A percentile compares a stretch with the other conserved stretches of the same genome.
phyloP scores from a whole-genome alignment of 768 basidiomycete species.

The Lentinula sp. region DNA sequence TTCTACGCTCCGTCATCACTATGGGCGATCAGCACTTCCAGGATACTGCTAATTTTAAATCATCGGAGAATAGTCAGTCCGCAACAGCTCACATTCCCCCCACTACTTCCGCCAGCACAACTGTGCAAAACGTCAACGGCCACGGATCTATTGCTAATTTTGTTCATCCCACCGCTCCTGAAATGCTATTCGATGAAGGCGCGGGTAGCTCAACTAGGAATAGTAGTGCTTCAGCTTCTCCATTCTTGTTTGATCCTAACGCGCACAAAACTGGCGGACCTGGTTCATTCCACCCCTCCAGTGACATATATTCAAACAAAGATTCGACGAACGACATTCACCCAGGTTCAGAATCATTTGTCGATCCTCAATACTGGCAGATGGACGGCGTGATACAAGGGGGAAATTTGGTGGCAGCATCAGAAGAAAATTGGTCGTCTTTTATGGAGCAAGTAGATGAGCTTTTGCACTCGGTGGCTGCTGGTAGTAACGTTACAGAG shows the following conservation, averaged over 20 bases:
- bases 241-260: background rate
- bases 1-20: background rate
- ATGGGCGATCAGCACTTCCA: background rate
- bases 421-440: background rate
- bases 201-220: background rate
- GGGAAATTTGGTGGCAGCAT: background rate
- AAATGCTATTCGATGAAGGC: background rate
- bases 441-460: background rate
- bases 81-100: too few relatives aligned
- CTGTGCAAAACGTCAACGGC: background rate
- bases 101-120: background rate
- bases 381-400: background rate
- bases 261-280: background rate
- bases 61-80: too few relatives aligned
- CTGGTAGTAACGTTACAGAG: background rate
- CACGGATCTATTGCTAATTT: background rate
- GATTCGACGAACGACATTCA: too few relatives aligned
- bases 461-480: background rate
- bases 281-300: background rate
- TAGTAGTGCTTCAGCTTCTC: background rate
- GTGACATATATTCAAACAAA: background rate
- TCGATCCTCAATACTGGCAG: background rate
- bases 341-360: background rate
- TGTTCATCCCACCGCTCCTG: background rate
- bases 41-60: too few relatives aligned